Evolutionary conservation across 805 yeast genomes (phyloP).

Genomic region (Candida maltosa): DNA sequence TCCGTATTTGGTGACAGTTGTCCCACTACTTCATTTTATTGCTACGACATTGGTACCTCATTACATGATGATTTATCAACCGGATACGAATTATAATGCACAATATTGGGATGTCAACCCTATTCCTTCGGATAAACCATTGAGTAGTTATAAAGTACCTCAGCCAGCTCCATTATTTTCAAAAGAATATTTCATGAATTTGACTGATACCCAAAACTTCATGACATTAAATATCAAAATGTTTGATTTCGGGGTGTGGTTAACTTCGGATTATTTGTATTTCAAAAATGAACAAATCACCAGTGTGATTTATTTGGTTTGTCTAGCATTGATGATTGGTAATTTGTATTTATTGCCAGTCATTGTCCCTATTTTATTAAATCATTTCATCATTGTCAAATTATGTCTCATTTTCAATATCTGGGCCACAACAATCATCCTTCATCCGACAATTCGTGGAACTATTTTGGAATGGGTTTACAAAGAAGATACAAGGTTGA

Average conservation of each 20-base stretch:
- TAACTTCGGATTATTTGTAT: constrained; percentile 55
- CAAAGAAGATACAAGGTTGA: constrained; percentile 64
- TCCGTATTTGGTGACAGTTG: constrained; percentile 51
- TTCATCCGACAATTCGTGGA: constrained; percentile 57
- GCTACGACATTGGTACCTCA: constrained; percentile 66
- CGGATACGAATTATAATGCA: constrained; percentile 39
- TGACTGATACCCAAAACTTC: constrained; percentile 82
- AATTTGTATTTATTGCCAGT: constrained; percentile 27
- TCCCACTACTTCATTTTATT: constrained; percentile 55
- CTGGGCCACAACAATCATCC: constrained; percentile 44
- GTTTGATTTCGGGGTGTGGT: constrained; percentile 54
- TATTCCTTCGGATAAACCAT: constrained; percentile 45
- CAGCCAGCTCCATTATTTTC: constrained; percentile 77
- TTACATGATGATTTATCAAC: constrained; percentile 59
- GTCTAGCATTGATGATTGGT: constrained; percentile 21
- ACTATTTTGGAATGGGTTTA: constrained; percentile 44
- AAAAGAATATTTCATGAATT: constrained; percentile 70
- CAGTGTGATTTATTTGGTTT: constrained; percentile 42
- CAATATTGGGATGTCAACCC: constrained; percentile 23
- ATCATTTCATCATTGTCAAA: constrained; percentile 24
- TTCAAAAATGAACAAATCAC: constrained; percentile 64
- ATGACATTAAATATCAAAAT: constrained; percentile 61
- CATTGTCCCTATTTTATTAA: constrained; percentile 25
- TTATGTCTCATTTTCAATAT: constrained; percentile 31
- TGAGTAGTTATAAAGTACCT: constrained; percentile 49